Base-by-base conservation (phyloP, 306 rosid genomes). In the Medicago arabica region DNA sequence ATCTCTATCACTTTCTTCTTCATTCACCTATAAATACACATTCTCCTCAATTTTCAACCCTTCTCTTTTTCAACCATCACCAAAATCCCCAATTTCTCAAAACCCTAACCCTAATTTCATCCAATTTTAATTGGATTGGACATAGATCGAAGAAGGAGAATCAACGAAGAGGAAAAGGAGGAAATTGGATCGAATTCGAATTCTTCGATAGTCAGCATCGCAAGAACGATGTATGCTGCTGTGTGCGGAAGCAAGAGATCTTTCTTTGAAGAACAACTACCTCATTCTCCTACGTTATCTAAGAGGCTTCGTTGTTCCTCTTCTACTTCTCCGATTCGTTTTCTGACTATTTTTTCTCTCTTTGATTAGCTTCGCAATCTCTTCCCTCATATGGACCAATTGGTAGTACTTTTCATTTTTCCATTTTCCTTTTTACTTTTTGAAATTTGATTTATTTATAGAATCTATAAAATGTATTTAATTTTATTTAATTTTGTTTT, bases 201-300 rank as follows among this genome's bases (percentile, higher is more conserved):
- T 31, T 71, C 60, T 31, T 71, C 60, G 44, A 60, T 59, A 9
- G 50, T 51, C 28, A 36, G 72, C 72, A 36, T 67, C 67, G 85
- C 84, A 75, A 63, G 86, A 89, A 90, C 84, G 83, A 92, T 95
- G 99, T 95, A 97, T 90, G 97, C 97, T 81, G 97, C 93, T 17
- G 99, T 95, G 89, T 90, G 99, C 74, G 99, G 99, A 81, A 87
- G 91, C 89, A 95, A 95, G 91, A 88, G 97, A 87, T 88, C 97
- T 77, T 95, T 92, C 87, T 92, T 95, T 31, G 99, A 95, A 86
- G 99, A 95, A 25, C 93, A 92, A 67, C 99, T 93, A 50, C 99
- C 96, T 59, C 89, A 97, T 12, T 92, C 97, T 16, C 97, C 97
- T 23, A 96, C 97, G 2, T 83, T 95, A 0, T 54, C 97, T 5